phyloP scores from a whole-genome alignment of 1,139 yeast species.

The Candida sp. region DNA sequence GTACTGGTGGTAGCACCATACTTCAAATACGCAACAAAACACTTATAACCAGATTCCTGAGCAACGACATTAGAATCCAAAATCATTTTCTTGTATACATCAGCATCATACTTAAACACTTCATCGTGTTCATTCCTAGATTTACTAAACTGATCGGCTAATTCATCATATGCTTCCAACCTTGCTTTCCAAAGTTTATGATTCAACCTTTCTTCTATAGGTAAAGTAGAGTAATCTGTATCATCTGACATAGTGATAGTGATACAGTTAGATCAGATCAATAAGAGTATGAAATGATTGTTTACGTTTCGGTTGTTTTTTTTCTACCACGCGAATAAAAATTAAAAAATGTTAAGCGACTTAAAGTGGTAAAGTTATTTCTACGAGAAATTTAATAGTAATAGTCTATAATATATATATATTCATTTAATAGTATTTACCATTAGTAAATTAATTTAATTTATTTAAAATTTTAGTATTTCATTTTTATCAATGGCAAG shows the following conservation, averaged over 20 bases:
- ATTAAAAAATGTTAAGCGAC: too few species aligned
- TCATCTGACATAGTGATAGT: constrained; percentile 26
- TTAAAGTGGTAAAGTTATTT: too few species aligned
- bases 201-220: constrained; percentile 61
- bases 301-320: neutral
- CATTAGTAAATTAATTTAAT: too few species aligned
- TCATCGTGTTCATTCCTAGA: constrained; percentile 56
- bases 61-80: constrained; percentile 89
- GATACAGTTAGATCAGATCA: too few species aligned
- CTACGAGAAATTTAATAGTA: too few species aligned
- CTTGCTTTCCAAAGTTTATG: constrained; percentile 95
- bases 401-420: too few species aligned
- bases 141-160: constrained; percentile 48
- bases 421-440: too few species aligned
- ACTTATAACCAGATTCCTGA: constrained; percentile 73
- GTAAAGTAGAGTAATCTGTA: constrained; percentile 59
- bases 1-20: constrained; percentile 48
- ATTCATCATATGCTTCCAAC: constrained; percentile 72
- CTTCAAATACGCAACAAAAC: constrained; percentile 55
- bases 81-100: constrained; percentile 51
- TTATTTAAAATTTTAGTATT: too few species aligned
- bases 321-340: too few species aligned
- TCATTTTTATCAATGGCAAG: too few species aligned
- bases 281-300: neutral
- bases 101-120: constrained; percentile 48